phyloP scores from a whole-genome alignment of 1,284 basidiomycete genomes.

The Lentinus polychrous region DNA sequence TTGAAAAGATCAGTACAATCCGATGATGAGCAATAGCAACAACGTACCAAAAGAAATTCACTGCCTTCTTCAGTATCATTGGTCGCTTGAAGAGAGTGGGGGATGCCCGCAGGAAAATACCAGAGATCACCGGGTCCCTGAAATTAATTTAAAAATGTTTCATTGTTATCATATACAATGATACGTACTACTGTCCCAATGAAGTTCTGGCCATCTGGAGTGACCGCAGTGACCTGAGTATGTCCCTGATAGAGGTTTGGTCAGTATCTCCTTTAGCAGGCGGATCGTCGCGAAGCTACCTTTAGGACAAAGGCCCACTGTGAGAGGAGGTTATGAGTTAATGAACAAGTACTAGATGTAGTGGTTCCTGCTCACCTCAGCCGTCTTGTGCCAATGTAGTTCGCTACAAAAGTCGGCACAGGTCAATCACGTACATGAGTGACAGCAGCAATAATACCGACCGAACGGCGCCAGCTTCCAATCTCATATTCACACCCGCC shows the following conservation, averaged over 20 bases:
- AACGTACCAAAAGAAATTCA: conserved; percentile 59
- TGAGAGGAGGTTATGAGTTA: conserved; percentile 6
- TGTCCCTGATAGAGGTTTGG: conserved; percentile 36
- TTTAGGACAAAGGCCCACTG: conserved; percentile 64
- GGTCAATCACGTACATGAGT: not conserved
- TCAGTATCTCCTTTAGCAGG: not conserved
- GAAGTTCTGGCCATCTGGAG: conserved; percentile 56
- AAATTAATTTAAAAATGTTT: not conserved
- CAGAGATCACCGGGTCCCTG: conserved; percentile 36
- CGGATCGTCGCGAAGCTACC: conserved; percentile 23
- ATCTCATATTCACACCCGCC: conserved; percentile 65
- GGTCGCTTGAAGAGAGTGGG: conserved; percentile 52
- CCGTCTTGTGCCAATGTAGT: conserved; percentile 66
- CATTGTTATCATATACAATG: not conserved
- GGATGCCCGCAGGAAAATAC: conserved; percentile 68
- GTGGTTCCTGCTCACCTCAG: conserved; percentile 37
- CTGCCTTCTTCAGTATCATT: conserved; percentile 46
- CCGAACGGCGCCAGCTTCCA: conserved; percentile 59
- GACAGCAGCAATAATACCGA: conserved; percentile 21
- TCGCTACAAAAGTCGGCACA: conserved; percentile 34
- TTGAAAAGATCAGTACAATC: not conserved
- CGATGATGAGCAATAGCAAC: not conserved
- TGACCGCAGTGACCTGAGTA: conserved; percentile 56
- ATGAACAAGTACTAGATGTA: not conserved
- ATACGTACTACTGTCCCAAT: conserved; percentile 38